Conservation (phyloP, 768 basidiomycete species). For the Trametes cubensis region DNA sequence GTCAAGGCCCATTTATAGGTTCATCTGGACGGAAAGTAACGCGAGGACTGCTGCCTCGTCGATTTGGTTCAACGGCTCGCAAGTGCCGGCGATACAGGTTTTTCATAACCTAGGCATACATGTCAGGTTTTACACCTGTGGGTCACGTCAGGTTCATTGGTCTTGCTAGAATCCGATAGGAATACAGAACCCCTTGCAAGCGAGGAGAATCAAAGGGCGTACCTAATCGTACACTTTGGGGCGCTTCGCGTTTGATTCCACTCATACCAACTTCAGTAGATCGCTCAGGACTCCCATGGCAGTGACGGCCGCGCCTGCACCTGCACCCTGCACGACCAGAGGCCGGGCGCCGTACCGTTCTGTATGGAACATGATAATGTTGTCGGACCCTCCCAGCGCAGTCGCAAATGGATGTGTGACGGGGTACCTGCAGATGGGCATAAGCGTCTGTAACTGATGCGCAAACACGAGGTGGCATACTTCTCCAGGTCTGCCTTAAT, state of each 20-base stretch:
- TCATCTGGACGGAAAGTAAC: too few relatives aligned
- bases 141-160: neutral
- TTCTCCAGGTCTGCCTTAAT: conserved; percentile 90
- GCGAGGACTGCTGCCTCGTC: too few relatives aligned
- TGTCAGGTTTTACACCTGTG: neutral
- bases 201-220: neutral
- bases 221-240: neutral
- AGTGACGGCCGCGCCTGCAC: conserved; percentile 97
- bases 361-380: conserved; percentile 97
- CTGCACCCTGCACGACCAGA: conserved; percentile 92
- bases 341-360: conserved; percentile 87
- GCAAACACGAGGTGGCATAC: conserved; percentile 48
- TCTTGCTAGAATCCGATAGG: too few relatives aligned
- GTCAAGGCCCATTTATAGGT: too few relatives aligned
- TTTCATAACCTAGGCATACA: too few relatives aligned
- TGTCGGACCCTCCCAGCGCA: conserved; percentile 93
- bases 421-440: conserved; percentile 66
- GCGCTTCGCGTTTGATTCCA: neutral
- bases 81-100: too few relatives aligned
- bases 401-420: conserved; percentile 92
- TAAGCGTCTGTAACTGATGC: neutral
- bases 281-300: conserved; percentile 98
- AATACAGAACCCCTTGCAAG: neutral
- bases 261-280: conserved; percentile 56
- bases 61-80: too few relatives aligned